phyloP scores from a whole-genome alignment of 2,329 filamentous ascomycete species.

The Colletotrichum sublineola region DNA sequence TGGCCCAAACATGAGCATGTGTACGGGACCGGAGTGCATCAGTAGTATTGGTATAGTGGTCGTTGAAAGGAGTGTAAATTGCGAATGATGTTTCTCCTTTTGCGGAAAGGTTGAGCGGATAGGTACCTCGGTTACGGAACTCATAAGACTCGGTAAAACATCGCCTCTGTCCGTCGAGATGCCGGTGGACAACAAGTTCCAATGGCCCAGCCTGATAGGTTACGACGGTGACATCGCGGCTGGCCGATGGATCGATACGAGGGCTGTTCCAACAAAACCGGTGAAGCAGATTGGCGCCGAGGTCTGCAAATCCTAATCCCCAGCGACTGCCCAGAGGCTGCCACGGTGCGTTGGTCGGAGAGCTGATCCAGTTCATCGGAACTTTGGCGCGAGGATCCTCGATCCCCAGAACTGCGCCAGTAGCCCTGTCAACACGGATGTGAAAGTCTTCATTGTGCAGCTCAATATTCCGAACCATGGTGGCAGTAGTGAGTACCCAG shows the following conservation, averaged over 20 bases:
- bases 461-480: slow-evolving; percentile 32
- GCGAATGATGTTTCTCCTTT: slow-evolving; percentile 27
- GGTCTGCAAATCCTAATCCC: slow-evolving; percentile 37
- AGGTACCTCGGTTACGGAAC: slow-evolving; percentile 28
- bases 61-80: slow-evolving; percentile 41
- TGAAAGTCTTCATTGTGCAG: slow-evolving; percentile 29
- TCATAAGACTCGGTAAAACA: slow-evolving; percentile 35
- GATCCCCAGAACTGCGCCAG: slow-evolving; percentile 32
- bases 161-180: slow-evolving; percentile 2
- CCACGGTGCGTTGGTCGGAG: slow-evolving; percentile 38
- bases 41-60: slow-evolving; percentile 40
- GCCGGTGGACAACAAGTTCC: slow-evolving; percentile 28
- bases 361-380: slow-evolving; percentile 39
- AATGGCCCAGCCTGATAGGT: slow-evolving; percentile 19
- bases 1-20: slow-evolving; percentile 38
- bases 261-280: slow-evolving; percentile 36
- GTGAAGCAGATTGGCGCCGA: slow-evolving; percentile 25
- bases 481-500: neutral
- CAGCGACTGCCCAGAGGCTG: slow-evolving; percentile 40
- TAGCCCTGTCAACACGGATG: slow-evolving; percentile 29
- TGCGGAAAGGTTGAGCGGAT: slow-evolving; percentile 16
- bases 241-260: slow-evolving; percentile 13
- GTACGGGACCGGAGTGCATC: slow-evolving; percentile 24
- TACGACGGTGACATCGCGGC: neutral
- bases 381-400: slow-evolving; percentile 6